phyloP scores from a whole-genome alignment of 306 rosid genomes.

The Amphicarpaea edgeworthii region DNA sequence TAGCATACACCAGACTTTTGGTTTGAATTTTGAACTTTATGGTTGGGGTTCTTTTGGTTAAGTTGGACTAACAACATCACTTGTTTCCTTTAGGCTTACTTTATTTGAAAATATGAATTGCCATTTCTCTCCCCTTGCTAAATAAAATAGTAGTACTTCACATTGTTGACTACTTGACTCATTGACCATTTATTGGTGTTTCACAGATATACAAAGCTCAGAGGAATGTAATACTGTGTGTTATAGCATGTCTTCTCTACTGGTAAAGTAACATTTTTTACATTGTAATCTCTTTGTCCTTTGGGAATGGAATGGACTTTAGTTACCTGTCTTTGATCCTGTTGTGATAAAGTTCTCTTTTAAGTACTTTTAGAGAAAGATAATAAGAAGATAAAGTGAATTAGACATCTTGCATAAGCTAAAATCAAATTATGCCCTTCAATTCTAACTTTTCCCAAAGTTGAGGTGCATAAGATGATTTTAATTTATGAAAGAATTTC shows the following conservation, averaged over 20 bases:
- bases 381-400: neutral
- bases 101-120: slow-evolving; percentile 7
- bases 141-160: neutral
- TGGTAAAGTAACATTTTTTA: slow-evolving; percentile 62
- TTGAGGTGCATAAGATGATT: neutral
- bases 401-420: neutral
- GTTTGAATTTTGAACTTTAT: slow-evolving; percentile 4
- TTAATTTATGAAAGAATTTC: neutral
- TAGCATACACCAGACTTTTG: neutral
- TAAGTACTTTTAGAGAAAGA: neutral
- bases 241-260: slow-evolving; percentile 78
- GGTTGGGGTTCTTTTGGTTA: neutral
- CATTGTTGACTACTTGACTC: slow-evolving; percentile 40
- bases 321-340: neutral
- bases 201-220: slow-evolving; percentile 92
- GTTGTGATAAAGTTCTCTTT: neutral
- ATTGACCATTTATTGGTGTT: slow-evolving; percentile 42
- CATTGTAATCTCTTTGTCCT: neutral
- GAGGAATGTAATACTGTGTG: slow-evolving; percentile 85
- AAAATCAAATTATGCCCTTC: neutral
- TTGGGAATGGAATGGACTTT: slow-evolving; percentile 23
- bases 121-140: neutral
- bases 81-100: slow-evolving; percentile 2
- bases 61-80: slow-evolving; percentile 21
- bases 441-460: neutral